These are phyloP conservation scores for Populus davidiana DNA, from an alignment of 345 rosid species.

Conservation along the genomic window DNA sequence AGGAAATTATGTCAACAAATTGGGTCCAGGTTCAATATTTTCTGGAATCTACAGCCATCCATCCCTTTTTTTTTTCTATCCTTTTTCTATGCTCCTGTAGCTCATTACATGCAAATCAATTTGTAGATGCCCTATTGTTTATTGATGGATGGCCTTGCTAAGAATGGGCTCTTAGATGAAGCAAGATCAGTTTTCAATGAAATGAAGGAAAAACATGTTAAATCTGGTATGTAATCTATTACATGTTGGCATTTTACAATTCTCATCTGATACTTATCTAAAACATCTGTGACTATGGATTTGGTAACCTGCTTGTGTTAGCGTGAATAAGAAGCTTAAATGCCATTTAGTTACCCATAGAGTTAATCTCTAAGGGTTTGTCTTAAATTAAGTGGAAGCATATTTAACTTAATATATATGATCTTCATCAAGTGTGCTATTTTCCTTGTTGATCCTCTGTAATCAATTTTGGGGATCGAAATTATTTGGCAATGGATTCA, in stretches of 20 bases:
- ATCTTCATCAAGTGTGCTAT: not conserved
- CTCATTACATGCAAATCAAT: conserved; percentile 16
- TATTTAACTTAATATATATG: not conserved
- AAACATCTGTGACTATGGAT: not conserved
- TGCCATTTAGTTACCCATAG: not conserved
- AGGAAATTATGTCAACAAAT: not conserved
- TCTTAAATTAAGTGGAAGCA: not conserved
- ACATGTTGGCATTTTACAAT: conserved; percentile 9
- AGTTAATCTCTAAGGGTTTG: not conserved
- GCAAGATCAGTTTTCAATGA: conserved; percentile 60
- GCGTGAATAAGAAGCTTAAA: not conserved
- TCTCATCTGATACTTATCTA: not conserved
- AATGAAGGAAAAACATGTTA: conserved; percentile 52
- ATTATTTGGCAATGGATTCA: not conserved
- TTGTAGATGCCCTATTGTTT: conserved; percentile 84
- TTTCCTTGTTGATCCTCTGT: not conserved
- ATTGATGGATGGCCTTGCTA: conserved; percentile 87
- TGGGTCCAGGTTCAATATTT: not conserved
- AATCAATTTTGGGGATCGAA: not conserved
- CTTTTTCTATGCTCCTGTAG: conserved; percentile 3
- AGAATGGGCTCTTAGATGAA: conserved; percentile 67
- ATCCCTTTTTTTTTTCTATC: not conserved
- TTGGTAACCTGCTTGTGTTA: not conserved
- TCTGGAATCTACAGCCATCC: not conserved
- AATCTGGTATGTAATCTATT: conserved; percentile 56